Percentiles rank a stretch among this genome's conserved stretches.
phyloP scores from a whole-genome alignment of 164 flowering plant species.

The Vitis cinerea region DNA sequence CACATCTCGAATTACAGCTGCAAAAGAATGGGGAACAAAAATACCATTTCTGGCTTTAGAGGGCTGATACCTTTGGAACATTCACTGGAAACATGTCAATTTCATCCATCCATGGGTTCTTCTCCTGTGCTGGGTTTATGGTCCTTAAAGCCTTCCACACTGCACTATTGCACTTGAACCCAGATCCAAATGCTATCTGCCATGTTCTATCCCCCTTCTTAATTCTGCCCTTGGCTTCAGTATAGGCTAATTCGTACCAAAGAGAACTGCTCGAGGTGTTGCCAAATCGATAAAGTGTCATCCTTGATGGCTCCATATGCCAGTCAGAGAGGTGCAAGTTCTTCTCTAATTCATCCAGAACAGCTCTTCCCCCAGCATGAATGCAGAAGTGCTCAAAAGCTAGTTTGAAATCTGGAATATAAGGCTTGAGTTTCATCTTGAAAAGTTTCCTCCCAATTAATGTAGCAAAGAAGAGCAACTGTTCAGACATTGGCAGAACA shows the following conservation, averaged over 20 bases:
- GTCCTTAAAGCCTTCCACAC: conserved; percentile 39
- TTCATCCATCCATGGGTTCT: conserved; percentile 38
- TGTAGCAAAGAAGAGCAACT: conserved; percentile 34
- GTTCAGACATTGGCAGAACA: conserved; percentile 44
- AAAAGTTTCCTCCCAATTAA: conserved; percentile 33
- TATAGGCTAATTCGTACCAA: conserved; percentile 42
- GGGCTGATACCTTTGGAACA: conserved; percentile 27
- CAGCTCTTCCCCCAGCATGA: conserved; percentile 46
- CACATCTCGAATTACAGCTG: no score
- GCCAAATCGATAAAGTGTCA: conserved; percentile 40
- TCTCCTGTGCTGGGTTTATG: conserved; percentile 28
- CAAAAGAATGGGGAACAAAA: background rate
- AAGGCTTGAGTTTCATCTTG: conserved; percentile 40
- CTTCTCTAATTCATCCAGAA: conserved; percentile 41
- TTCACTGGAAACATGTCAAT: conserved; percentile 34
- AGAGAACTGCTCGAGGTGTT: conserved; percentile 45
- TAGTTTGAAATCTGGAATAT: conserved; percentile 41
- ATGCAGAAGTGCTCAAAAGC: conserved; percentile 48
- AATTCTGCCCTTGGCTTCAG: conserved; percentile 42
- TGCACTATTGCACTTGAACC: conserved; percentile 46
- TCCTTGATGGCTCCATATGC: conserved; percentile 47
- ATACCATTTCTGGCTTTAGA: conserved; percentile 5
- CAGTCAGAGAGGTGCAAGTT: conserved; percentile 37
- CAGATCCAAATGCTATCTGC: conserved; percentile 47
- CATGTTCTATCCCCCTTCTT: conserved; percentile 41